Percentiles rank a stretch among this genome's conserved stretches.
phyloP scores from a whole-genome alignment of 2,329 filamentous ascomycete genomes.

The Fusarium pilosicola region DNA sequence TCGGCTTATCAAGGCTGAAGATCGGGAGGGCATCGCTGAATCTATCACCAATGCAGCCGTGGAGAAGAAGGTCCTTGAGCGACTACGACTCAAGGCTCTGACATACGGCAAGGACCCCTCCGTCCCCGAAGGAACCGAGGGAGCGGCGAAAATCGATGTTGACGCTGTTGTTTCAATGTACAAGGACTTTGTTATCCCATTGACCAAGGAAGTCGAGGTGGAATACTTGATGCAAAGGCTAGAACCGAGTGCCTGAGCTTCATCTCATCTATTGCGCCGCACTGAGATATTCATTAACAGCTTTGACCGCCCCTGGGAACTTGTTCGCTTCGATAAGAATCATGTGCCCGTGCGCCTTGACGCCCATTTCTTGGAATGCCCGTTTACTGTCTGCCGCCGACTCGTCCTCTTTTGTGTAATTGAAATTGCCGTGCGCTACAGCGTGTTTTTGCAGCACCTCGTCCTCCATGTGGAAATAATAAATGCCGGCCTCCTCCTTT shows the following conservation, averaged over 20 bases:
- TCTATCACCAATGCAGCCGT: slow-evolving; percentile 92
- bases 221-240: slow-evolving; percentile 97
- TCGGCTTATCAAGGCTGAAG: slow-evolving; percentile 80
- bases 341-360: slow-evolving; percentile 84
- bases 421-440: slow-evolving; percentile 73
- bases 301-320: slow-evolving; percentile 80
- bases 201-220: slow-evolving; percentile 98
- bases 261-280: slow-evolving; percentile 54
- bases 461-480: slow-evolving; percentile 97
- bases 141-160: slow-evolving; percentile 85
- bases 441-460: slow-evolving; percentile 86
- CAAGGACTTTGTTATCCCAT: slow-evolving; percentile 89
- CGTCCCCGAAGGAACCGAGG: slow-evolving; percentile 61
- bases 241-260: slow-evolving; percentile 52
- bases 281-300: slow-evolving; percentile 77
- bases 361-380: slow-evolving; percentile 92
- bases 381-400: slow-evolving; percentile 89
- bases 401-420: slow-evolving; percentile 84
- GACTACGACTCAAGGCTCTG: slow-evolving; percentile 86
- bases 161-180: slow-evolving; percentile 94
- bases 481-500: slow-evolving; percentile 69
- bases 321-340: slow-evolving; percentile 85
- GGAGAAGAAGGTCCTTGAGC: slow-evolving; percentile 89
- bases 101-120: slow-evolving; percentile 94
- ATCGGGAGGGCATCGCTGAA: slow-evolving; percentile 82